These are phyloP conservation scores for Mortierella sp. DNA, from an alignment of 371 early-diverging fungal genomes.

Conservation along the genomic window DNA sequence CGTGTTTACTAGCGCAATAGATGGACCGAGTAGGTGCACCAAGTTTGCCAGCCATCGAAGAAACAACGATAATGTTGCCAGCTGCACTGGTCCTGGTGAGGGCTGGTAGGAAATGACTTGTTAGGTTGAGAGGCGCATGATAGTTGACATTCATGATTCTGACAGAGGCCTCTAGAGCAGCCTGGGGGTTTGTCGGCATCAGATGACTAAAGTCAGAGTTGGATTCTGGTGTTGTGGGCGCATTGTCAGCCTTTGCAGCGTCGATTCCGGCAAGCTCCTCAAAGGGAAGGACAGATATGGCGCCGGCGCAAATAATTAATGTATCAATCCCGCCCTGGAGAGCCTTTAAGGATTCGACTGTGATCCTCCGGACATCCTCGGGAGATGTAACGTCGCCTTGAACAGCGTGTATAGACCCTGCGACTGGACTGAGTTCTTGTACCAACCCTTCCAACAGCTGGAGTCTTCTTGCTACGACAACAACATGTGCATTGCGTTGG, in stretches of 20 bases:
- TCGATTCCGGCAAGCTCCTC: slow-evolving; percentile 65
- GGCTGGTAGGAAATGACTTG: slow-evolving; percentile 71
- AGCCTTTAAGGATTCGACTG: slow-evolving; percentile 29
- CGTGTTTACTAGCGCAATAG: slow-evolving; percentile 87
- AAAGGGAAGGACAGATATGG: slow-evolving; percentile 75
- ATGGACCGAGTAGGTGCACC: slow-evolving; percentile 88
- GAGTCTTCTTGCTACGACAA: slow-evolving; percentile 77
- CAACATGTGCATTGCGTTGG: slow-evolving; percentile 71
- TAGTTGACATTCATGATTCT: slow-evolving; percentile 69
- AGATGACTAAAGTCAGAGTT: slow-evolving; percentile 9
- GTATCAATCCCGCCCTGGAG: slow-evolving; percentile 68
- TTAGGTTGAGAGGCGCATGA: slow-evolving; percentile 70
- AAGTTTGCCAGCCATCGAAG: slow-evolving; percentile 84
- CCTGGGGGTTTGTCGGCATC: slow-evolving; percentile 32
- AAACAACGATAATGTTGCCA: slow-evolving; percentile 80
- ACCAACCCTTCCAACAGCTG: slow-evolving; percentile 63
- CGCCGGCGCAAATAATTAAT: slow-evolving; percentile 77
- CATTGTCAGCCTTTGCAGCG: background rate
- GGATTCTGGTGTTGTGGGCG: background rate
- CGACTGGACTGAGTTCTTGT: slow-evolving; percentile 42
- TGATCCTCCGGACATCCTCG: slow-evolving; percentile 33
- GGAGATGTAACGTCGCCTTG: slow-evolving; percentile 35
- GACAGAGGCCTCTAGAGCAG: slow-evolving; percentile 31
- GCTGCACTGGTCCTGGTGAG: slow-evolving; percentile 61
- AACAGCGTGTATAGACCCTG: slow-evolving; percentile 34